Evolutionary conservation across 2,329 filamentous ascomycete genomes (phyloP), one percentile per base, ranked within the genome.

Genomic region (Fusarium mangiferae): DNA sequence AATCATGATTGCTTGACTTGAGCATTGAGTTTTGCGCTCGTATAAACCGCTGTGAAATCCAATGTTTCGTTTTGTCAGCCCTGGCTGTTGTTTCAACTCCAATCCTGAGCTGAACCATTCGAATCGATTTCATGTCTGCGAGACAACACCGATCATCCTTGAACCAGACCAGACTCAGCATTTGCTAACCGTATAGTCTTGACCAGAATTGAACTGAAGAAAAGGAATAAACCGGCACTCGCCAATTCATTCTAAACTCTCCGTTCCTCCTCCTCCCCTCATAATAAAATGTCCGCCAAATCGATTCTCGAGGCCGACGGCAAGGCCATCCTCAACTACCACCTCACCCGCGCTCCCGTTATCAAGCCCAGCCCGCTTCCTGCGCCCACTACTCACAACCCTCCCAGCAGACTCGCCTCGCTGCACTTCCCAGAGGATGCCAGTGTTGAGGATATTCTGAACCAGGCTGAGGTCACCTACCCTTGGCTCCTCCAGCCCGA

Each of bases 291-390:
- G 84, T 85, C 84, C 78, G 84, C 96, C 86, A 99, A 99, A 89
- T 93, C 96, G 78, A 98, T 99, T 84, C 87, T 93, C 90, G 96
- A 99, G 90, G 96, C 96, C 90, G 96, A 99, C 89, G 96, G 96
- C 91, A 99, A 99, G 93, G 96, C 96, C 90, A 98, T 99, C 89
- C 91, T 99, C 91, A 98, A 98, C 93, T 99, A 98, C 91, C 96
- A 98, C 90, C 95, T 99, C 87, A 98, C 96, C 80, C 93, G 96
- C 84, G 94, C 96, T 79, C 92, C 95, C 77, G 93, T 97, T 85
- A 98, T 99, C 91, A 98, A 98, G 93, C 94, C 96, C 78, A 96
- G 95, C 82, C 95, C 96, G 86, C 94, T 98, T 66, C 94, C 95
- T 79, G 84, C 90, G 77, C 89, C 93, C 75, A 85, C 93, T 76